Percentiles rank a stretch among this genome's conserved stretches.
phyloP scores from a whole-genome alignment of 2,329 filamentous ascomycete species.

The Nannizzia gypsea region DNA sequence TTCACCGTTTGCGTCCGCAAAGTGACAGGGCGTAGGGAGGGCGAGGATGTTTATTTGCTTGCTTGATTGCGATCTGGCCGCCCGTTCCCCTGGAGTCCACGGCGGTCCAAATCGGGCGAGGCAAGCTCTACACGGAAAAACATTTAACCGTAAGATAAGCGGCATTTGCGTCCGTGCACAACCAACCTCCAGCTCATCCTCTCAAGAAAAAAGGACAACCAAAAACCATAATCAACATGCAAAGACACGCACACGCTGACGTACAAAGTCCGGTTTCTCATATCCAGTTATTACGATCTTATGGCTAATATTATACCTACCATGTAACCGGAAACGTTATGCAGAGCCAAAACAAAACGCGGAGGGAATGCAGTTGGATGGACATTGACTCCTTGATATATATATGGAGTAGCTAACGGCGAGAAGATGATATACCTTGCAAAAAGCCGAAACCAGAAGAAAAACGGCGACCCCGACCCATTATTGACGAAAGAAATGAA shows the following conservation, averaged over 20 bases:
- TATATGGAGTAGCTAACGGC: not conserved
- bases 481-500: not conserved
- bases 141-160: not conserved
- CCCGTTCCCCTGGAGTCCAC: too few species aligned
- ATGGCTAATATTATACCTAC: not conserved
- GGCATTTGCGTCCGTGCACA: not conserved
- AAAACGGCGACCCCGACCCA: not conserved
- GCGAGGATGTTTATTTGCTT: too few species aligned
- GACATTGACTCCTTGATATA: not conserved
- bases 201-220: too few species aligned
- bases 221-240: not conserved
- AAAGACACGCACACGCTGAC: not conserved
- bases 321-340: not conserved
- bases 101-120: too few species aligned
- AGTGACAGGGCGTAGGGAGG: too few species aligned
- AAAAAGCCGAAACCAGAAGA: not conserved
- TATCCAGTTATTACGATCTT: not conserved
- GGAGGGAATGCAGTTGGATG: not conserved
- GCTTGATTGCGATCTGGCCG: too few species aligned
- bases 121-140: not conserved
- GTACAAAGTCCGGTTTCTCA: not conserved
- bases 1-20: not conserved
- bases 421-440: too few species aligned
- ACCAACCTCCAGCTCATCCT: not conserved
- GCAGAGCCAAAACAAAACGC: not conserved